Conservation (phyloP, 148 eudicot species). For the Polygonum aviculare region DNA sequence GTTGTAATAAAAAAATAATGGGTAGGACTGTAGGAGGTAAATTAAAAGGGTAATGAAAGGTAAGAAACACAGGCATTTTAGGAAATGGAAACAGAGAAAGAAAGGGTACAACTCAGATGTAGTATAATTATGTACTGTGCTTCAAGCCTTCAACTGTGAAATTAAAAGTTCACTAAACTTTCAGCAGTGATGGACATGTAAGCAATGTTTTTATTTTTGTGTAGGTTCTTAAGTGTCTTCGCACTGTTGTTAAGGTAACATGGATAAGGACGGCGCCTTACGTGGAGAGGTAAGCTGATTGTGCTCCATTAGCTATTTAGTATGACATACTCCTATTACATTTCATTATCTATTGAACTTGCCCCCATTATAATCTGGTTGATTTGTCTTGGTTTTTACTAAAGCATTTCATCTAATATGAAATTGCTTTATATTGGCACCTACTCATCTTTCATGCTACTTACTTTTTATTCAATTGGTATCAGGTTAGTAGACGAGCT, state of each 20-base stretch:
- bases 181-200: constrained; percentile 1
- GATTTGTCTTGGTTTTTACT: background rate
- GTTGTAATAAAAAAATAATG: too few species aligned
- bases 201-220: background rate
- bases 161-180: background rate
- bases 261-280: constrained; percentile 86
- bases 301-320: background rate
- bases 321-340: background rate
- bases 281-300: constrained; percentile 44
- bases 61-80: too few species aligned
- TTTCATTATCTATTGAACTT: background rate
- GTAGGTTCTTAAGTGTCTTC: constrained; percentile 67
- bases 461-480: too few species aligned
- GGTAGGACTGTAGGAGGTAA: too few species aligned
- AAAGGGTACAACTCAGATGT: background rate
- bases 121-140: background rate
- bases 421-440: too few species aligned
- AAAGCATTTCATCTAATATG: background rate
- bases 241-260: constrained; percentile 56
- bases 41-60: too few species aligned
- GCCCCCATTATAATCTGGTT: background rate
- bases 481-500: too few species aligned
- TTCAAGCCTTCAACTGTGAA: background rate
- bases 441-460: too few species aligned
- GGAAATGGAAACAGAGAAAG: too few species aligned